Evolutionary conservation across 176 grass and related monocot genomes (phyloP).

Genomic region (Puccinellia tenuiflora): DNA sequence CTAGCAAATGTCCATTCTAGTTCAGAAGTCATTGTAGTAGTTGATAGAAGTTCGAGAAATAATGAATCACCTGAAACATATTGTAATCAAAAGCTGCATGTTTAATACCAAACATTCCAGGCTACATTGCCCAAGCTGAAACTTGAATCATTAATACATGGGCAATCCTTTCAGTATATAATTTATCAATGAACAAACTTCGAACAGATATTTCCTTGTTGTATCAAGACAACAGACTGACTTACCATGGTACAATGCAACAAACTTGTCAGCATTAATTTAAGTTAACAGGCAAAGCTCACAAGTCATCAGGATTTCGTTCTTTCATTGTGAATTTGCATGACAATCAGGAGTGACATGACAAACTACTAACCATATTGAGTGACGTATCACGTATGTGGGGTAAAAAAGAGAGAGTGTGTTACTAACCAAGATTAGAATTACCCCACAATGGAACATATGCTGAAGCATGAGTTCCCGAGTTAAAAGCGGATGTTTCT

Average conservation of each 20-base stretch:
- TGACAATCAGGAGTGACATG: neutral
- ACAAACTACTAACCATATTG: too few species aligned
- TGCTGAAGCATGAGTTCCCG: neutral
- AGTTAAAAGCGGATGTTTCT: neutral
- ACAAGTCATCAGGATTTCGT: neutral
- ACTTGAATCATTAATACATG: neutral
- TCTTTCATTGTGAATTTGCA: neutral
- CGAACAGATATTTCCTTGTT: neutral
- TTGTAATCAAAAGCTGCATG: neutral
- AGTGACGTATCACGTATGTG: too few species aligned
- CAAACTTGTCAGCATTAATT: neutral
- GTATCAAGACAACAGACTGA: neutral
- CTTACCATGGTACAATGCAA: neutral
- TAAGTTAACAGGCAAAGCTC: neutral
- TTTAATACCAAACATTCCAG: neutral
- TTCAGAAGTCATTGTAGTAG: neutral
- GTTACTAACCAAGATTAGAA: neutral
- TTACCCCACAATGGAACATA: neutral
- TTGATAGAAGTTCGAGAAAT: neutral
- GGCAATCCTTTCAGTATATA: neutral
- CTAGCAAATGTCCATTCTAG: neutral
- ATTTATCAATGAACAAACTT: neutral
- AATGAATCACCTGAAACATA: neutral
- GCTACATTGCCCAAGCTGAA: neutral
- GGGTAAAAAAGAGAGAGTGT: too few species aligned